Evolutionary conservation across 257 asterid genomes (phyloP), one percentile per base, ranked within the genome.

Genomic region (Fraxinus anomala): DNA sequence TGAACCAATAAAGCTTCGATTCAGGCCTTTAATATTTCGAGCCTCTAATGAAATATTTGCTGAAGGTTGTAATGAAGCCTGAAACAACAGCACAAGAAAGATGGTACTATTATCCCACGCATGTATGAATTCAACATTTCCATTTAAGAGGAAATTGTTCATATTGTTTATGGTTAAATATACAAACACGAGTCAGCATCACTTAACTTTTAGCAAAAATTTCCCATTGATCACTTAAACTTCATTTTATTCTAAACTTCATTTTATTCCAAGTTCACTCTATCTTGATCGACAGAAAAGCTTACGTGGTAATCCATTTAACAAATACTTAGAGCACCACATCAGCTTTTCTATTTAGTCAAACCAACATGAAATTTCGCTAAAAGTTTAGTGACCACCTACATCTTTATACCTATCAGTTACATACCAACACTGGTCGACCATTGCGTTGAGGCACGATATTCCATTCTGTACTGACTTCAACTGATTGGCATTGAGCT

Each of bases 11-110:
- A 96, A 86, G 59, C 98, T 93, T 85, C 99, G 89, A 81, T 96
- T 96, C 80, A 96, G 78, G 36, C 99, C 99, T 26, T 89, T 86
- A 81, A 96, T 85, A 79, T 96, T 96, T 47, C 98, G 87, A 85
- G 91, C 97, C 88, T 96, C 98, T 76, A 93, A 96, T 51, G 99
- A 96, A 76, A 96, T 96, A 69, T 97, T 88, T 76, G 98, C 98
- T 74, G 97, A 97, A 33, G 98, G 99, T 85, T 93, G 99, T 77
- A 96, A 81, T 73, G 99, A 93, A 86, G 99, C 97, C 98, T 96
- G 87, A 77, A 85, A 76, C 36, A 17, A 49, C 73, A 56, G 63
- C 17, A 80, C 79, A 82, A 80, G 61, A 81, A 79, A 37, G 23
- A 16, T 4, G 8, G 63, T 17, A 16, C 9, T 51, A 16, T 51